phyloP scores from a whole-genome alignment of 805 yeast genomes.

The Starmerella scarabaei region DNA sequence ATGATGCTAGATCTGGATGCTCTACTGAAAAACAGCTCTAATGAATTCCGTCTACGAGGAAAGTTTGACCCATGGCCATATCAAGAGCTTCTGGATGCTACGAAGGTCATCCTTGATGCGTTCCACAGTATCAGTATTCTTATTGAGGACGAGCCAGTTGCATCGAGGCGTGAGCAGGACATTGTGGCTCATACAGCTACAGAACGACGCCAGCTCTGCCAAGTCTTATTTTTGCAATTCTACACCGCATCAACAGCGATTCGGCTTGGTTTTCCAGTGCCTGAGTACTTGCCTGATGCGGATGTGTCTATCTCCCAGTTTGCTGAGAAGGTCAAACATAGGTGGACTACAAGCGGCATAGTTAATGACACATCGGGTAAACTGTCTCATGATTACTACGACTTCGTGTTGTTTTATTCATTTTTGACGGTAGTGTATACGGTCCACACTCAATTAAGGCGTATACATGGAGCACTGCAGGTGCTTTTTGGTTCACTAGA shows the following conservation, averaged over 20 bases:
- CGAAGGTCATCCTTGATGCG: constrained; percentile 58
- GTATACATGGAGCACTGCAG: constrained; percentile 41
- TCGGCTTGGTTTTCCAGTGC: constrained; percentile 63
- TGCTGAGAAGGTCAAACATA: constrained; percentile 48
- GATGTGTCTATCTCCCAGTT: constrained; percentile 61
- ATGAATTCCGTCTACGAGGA: constrained; percentile 65
- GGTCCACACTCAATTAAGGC: constrained; percentile 51
- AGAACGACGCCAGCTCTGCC: constrained; percentile 58
- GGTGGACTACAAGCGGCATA: constrained; percentile 24
- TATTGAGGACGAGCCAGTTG: constrained; percentile 46
- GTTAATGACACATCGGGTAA: constrained; percentile 22
- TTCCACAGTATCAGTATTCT: constrained; percentile 61
- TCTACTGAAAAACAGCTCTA: constrained; percentile 55
- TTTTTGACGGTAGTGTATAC: constrained; percentile 60
- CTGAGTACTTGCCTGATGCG: constrained; percentile 63
- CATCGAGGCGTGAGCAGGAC: constrained; percentile 40
- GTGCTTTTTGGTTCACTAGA: constrained; percentile 53
- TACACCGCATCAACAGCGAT: constrained; percentile 55
- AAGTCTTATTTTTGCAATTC: constrained; percentile 58
- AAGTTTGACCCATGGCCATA: constrained; percentile 47
- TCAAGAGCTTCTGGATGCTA: constrained; percentile 37
- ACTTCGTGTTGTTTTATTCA: constrained; percentile 63
- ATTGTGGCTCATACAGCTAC: constrained; percentile 37
- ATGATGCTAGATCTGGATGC: constrained; percentile 49
- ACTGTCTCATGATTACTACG: constrained; percentile 38